Evolutionary conservation across 192 early-diverging fungal species (phyloP), one percentile per base, ranked within the genome.

Genomic region (Coemansia sp.): DNA sequence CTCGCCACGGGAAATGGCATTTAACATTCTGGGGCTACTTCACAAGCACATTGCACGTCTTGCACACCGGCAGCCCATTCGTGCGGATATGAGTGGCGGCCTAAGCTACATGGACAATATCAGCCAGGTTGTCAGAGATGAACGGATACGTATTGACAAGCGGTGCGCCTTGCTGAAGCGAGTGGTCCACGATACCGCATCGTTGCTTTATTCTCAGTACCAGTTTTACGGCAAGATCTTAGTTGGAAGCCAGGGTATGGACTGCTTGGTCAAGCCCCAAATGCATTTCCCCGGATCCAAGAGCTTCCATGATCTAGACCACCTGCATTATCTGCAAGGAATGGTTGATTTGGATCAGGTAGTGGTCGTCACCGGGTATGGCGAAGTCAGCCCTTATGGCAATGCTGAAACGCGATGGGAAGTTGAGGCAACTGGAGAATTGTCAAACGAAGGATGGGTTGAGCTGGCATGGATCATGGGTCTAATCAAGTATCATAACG

Each of bases 381-480:
- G 88, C 68, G 94, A 97, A 70, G 89, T 97, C n/a, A 85, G 91
- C 6, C 90, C 94, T 7, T 91, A 84, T 80, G 94, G 94, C 60
- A 88, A 90, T 44, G 80, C 88, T 13, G 82, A 92, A 57, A 97
- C 93, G 50, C 90, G 94, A 53, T 97, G 94, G 94, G 93, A 97
- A 68, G 91, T 97, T 83, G 94, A 97, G 76, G 85, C 91, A 39
- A 76, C 82, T 49, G 92, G 93, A 57, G 56, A 74, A 57, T 42
- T 74, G 13, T 54, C 71, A 1, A 33, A 57, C 2, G 71, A 61
- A 10, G 71, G 94, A 14, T 93, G 90, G 68, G 93, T 97, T 61
- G 94, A 97, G 73, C 87, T 97, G 86, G 92, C 94, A 7, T 94
- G 94, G 92, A 90, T 97, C 74, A 94, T 97, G 94, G 92, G 92